These are phyloP conservation scores for Amoebophrya sp. DNA, from an alignment of 169 alveolate species.

Conservation along the genomic window DNA sequence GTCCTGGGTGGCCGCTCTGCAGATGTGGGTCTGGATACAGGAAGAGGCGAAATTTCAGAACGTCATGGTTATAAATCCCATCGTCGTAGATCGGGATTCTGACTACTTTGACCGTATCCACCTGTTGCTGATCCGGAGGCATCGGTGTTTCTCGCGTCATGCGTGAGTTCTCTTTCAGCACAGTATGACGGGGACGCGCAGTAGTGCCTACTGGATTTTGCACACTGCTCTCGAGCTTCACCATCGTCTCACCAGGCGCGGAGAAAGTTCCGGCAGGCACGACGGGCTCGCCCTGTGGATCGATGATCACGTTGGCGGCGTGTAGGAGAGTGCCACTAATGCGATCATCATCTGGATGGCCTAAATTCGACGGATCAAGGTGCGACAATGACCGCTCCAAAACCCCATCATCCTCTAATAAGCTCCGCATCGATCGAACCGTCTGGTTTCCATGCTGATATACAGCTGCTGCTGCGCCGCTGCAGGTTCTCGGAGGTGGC, in stretches of 20 bases:
- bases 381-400: not conserved
- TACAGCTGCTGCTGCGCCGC: not conserved
- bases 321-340: not conserved
- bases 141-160: not conserved
- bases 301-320: not conserved
- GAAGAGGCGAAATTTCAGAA: not conserved
- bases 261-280: not conserved
- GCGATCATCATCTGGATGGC: not conserved
- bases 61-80: not conserved
- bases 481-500: not conserved
- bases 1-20: conserved; percentile 13
- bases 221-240: not conserved
- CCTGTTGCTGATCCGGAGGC: not conserved
- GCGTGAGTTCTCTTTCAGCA: not conserved
- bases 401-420: too few species aligned
- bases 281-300: not conserved
- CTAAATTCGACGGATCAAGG: not conserved
- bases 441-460: not conserved
- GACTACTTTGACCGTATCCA: not conserved
- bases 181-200: not conserved
- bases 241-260: not conserved
- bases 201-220: not conserved
- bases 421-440: not conserved
- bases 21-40: conserved; percentile 16
- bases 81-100: conserved; percentile 25